These are phyloP conservation scores for Warburgia ugandensis DNA, from an alignment of 164 flowering plant species.

Conservation along the genomic window DNA sequence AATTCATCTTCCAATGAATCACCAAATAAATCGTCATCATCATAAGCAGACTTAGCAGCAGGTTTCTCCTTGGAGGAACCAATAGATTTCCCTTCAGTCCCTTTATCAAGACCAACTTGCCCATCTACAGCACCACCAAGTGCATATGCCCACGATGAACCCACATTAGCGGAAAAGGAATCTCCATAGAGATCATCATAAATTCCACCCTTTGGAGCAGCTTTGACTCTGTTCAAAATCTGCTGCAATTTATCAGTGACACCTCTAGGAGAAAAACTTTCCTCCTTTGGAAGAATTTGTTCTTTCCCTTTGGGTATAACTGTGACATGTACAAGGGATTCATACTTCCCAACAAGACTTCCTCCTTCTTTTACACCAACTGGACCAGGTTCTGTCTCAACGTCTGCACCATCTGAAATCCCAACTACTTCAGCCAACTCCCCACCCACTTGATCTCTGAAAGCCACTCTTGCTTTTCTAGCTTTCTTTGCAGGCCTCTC, in stretches of 20 bases:
- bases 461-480: conserved; percentile 58
- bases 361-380: conserved; percentile 87
- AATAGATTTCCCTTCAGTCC: conserved; percentile 20
- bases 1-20: too few relatives aligned
- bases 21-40: conserved; percentile 81
- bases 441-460: conserved; percentile 90
- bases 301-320: conserved; percentile 87
- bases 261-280: conserved; percentile 35
- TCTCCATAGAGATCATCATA: conserved; percentile 92
- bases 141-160: conserved; percentile 82
- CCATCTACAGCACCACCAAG: conserved; percentile 24
- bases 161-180: conserved; percentile 55
- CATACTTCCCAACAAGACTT: conserved; percentile 96
- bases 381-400: conserved; percentile 95
- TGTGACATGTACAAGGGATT: conserved; percentile 78
- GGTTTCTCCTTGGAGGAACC: conserved; percentile 19
- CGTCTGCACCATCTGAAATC: conserved; percentile 88
- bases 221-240: conserved; percentile 75
- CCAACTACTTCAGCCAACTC: conserved; percentile 89
- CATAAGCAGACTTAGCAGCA: conserved; percentile 23
- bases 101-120: conserved; percentile 22
- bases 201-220: conserved; percentile 54
- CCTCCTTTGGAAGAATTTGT: conserved; percentile 35
- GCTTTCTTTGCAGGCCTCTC: conserved; percentile 61
- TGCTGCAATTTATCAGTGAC: conserved; percentile 77